Percentiles rank a stretch among this genome's conserved stretches.
Conservation (phyloP, 1,139 yeast genomes). For the Lodderomyces jiufengensis region DNA sequence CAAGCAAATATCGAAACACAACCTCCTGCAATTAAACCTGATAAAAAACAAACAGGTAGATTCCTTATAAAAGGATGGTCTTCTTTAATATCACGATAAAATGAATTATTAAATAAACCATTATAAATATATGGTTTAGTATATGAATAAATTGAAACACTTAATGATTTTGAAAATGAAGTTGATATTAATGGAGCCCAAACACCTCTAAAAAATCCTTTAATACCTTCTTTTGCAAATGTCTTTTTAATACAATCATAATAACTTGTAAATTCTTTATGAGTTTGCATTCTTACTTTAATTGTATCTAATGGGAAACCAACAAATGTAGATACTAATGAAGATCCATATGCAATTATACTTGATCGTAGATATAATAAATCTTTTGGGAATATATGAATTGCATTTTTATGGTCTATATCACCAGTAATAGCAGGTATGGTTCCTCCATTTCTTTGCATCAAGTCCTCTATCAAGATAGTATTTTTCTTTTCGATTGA, state of each 20-base stretch:
- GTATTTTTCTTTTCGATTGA: no score
- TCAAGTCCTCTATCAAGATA: no score
- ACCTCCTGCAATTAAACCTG: slow-evolving; percentile 70
- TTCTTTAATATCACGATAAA: slow-evolving; percentile 10
- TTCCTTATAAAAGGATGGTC: slow-evolving; percentile 47
- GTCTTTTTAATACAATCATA: slow-evolving; percentile 60
- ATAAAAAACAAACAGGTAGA: slow-evolving; percentile 60
- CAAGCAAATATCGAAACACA: slow-evolving; percentile 66
- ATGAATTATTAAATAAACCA: slow-evolving; percentile 19
- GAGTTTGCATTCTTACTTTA: slow-evolving; percentile 83
- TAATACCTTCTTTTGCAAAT: slow-evolving; percentile 56
- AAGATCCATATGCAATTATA: slow-evolving; percentile 60
- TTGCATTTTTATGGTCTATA: slow-evolving; percentile 33
- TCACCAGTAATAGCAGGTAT: slow-evolving; percentile 47
- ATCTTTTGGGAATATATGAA: slow-evolving; percentile 47
- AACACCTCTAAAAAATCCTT: slow-evolving; percentile 75
- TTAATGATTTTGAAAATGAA: slow-evolving; percentile 61
- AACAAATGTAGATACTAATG: slow-evolving; percentile 62
- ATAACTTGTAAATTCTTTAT: slow-evolving; percentile 52
- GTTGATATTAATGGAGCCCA: slow-evolving; percentile 68
- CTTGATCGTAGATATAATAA: slow-evolving; percentile 57
- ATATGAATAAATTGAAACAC: slow-evolving; percentile 62
- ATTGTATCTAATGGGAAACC: slow-evolving; percentile 85
- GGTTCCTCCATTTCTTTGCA: slow-evolving; percentile 11
- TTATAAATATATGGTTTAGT: slow-evolving; percentile 49